Evolutionary conservation across 192 early-diverging fungal genomes (phyloP).

Genomic region (Allomyces arbusculus): DNA sequence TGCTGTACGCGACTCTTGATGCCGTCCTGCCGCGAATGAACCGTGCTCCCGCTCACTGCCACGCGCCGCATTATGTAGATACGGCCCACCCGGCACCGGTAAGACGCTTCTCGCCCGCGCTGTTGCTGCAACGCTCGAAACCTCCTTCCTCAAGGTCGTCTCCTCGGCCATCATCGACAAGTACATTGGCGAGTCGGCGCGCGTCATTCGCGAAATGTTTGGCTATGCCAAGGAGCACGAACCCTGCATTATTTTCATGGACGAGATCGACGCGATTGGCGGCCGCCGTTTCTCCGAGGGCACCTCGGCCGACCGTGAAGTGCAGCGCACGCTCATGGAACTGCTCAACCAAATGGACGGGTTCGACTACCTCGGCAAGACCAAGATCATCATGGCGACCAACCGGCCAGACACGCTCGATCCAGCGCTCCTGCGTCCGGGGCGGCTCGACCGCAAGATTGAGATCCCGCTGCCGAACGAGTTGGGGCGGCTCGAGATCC

Average conservation of each 20-base stretch:
- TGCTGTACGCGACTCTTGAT: constrained; percentile 25
- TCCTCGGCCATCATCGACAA: constrained; percentile 99
- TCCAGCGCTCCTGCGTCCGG: constrained; percentile 89
- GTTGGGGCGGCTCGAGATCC: constrained; percentile 83
- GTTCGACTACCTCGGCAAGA: constrained; percentile 94
- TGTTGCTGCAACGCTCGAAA: constrained; percentile 89
- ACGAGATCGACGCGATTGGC: constrained; percentile 99
- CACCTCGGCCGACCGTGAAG: constrained; percentile 98
- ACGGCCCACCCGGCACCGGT: constrained; percentile 93
- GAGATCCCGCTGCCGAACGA: constrained; percentile 99
- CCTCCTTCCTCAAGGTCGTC: constrained; percentile 97
- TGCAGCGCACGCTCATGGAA: constrained; percentile 98
- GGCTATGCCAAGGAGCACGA: constrained; percentile 98
- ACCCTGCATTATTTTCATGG: constrained; percentile 99
- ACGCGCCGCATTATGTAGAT: constrained; percentile 6
- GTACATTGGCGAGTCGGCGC: constrained; percentile 97
- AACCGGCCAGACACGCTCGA: constrained; percentile 98
- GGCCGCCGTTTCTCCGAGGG: constrained; percentile 95
- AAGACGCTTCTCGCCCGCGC: constrained; percentile 95
- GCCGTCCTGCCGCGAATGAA: background rate
- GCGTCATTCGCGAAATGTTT: constrained; percentile 98
- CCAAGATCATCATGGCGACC: constrained; percentile 98
- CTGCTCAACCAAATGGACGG: constrained; percentile 99
- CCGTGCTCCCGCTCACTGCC: background rate
- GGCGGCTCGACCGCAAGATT: constrained; percentile 94